phyloP scores from a whole-genome alignment of 208 protist genomes.

The Trypanosoma mega region DNA sequence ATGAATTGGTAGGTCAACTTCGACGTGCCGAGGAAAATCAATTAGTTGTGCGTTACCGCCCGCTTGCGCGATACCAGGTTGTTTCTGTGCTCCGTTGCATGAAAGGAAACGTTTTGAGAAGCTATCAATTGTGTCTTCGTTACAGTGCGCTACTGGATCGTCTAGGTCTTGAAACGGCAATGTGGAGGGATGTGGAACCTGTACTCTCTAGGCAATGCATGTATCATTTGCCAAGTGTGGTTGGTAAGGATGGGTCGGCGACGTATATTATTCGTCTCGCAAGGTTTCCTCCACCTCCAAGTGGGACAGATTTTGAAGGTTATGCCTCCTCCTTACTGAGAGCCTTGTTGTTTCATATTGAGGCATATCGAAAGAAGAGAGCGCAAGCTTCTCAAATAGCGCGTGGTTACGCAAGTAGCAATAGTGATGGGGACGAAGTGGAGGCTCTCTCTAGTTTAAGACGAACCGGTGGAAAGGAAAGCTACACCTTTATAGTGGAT shows the following conservation, averaged over 20 bases:
- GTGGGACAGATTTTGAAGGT: background rate
- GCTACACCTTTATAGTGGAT: constrained; percentile 7
- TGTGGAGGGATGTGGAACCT: background rate
- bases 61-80: background rate
- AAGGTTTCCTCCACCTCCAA: background rate
- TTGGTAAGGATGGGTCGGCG: background rate
- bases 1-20: background rate
- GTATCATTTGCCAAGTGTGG: background rate
- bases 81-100: background rate
- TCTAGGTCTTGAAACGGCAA: background rate
- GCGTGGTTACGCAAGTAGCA: background rate
- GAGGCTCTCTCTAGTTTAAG: background rate
- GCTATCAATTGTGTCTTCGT: background rate
- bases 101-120: background rate
- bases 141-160: constrained; percentile 3
- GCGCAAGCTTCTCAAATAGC: background rate
- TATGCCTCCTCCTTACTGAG: background rate
- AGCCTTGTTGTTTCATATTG: background rate
- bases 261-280: constrained; percentile 1
- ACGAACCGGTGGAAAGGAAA: background rate
- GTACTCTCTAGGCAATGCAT: constrained; percentile 1
- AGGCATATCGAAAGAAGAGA: background rate
- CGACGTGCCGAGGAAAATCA: background rate
- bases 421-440: background rate
- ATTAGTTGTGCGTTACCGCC: background rate